These are phyloP conservation scores for Candida tammaniensis DNA, from an alignment of 805 yeast species.

Conservation along the genomic window DNA sequence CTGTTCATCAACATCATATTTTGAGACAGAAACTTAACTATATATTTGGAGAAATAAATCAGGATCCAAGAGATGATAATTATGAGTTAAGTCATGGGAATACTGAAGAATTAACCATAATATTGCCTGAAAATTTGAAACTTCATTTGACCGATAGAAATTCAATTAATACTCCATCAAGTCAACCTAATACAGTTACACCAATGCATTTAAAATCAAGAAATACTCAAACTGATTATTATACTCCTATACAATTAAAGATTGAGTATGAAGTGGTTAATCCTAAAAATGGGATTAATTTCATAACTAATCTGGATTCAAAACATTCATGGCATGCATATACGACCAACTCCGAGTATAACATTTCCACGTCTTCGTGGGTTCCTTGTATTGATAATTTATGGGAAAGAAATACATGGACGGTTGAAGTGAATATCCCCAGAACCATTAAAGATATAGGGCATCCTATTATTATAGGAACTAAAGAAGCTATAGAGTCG, in stretches of 20 bases:
- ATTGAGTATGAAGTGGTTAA: conserved; percentile 65
- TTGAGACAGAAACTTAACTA: conserved; percentile 52
- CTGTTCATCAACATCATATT: conserved; percentile 57
- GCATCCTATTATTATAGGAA: conserved; percentile 41
- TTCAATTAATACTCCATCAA: conserved; percentile 26
- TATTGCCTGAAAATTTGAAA: conserved; percentile 64
- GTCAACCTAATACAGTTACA: conserved; percentile 28
- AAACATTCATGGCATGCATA: conserved; percentile 75
- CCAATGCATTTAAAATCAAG: conserved; percentile 34
- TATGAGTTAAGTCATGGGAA: conserved; percentile 24
- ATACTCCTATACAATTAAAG: conserved; percentile 69
- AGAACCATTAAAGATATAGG: conserved; percentile 73
- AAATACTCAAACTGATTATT: conserved; percentile 39
- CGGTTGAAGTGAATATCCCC: conserved; percentile 81
- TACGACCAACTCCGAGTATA: conserved; percentile 75
- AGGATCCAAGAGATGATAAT: conserved; percentile 20
- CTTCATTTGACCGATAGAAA: conserved; percentile 42
- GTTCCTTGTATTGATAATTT: conserved; percentile 91
- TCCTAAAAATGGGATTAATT: conserved; percentile 72
- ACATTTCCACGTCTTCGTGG: conserved; percentile 92
- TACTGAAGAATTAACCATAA: conserved; percentile 63
- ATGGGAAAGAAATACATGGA: conserved; percentile 91
- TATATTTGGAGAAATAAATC: conserved; percentile 47
- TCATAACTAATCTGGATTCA: conserved; percentile 52
- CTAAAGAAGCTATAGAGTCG: conserved; percentile 18